These are phyloP conservation scores for Salinomyces thailandicus DNA, from an alignment of 2,329 filamentous ascomycete genomes.

Conservation along the genomic window DNA sequence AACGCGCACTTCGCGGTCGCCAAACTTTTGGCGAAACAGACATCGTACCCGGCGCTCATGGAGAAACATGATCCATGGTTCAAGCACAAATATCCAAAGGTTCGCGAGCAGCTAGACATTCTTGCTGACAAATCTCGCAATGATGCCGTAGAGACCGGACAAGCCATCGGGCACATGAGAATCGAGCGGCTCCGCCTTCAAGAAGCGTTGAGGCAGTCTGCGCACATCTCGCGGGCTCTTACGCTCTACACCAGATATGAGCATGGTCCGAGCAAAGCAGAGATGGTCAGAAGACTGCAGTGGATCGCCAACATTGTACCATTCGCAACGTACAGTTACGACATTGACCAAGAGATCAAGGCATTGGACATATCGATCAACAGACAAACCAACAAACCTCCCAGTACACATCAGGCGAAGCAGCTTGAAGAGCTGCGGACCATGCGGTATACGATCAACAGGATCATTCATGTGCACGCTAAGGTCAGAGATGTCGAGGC, in stretches of 20 bases:
- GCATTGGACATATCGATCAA: not conserved
- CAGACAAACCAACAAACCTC: not conserved
- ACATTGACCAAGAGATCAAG: not conserved
- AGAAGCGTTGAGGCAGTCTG: not conserved
- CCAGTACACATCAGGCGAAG: not conserved
- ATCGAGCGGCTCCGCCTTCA: not conserved
- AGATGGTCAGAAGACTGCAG: not conserved
- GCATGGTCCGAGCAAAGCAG: not conserved
- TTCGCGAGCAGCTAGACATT: not conserved
- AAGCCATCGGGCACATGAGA: not conserved
- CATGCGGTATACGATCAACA: constrained; percentile 1
- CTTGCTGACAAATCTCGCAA: not conserved
- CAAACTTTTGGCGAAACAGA: not conserved
- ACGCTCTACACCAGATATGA: not conserved
- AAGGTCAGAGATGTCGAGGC: constrained; percentile 1
- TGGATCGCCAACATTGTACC: not conserved
- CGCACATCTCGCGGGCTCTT: not conserved
- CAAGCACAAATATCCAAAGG: constrained; percentile 1
- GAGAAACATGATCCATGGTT: constrained; percentile 2
- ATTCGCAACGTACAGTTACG: not conserved
- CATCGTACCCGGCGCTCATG: not conserved
- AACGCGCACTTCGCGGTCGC: not conserved
- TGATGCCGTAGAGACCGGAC: not conserved
- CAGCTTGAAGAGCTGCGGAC: not conserved
- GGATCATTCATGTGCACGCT: not conserved